Evolutionary conservation across 1,284 basidiomycete genomes (phyloP).

Genomic region (Salmacisia buchloeana): DNA sequence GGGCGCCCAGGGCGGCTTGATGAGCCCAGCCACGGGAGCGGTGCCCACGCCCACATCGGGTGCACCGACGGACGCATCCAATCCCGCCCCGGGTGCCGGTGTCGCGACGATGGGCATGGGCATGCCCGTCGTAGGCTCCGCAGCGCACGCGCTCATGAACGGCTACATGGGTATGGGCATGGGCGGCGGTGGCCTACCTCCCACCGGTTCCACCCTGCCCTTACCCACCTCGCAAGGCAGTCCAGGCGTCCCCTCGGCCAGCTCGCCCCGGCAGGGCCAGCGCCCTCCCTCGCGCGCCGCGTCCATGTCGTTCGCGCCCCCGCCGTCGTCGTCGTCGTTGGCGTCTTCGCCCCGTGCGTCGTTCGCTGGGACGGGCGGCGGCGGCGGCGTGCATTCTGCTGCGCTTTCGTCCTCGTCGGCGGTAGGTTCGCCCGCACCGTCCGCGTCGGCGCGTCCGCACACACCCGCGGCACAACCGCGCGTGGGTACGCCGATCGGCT

Average conservation of each 20-base stretch:
- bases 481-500: not conserved
- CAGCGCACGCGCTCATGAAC: constrained; percentile 6
- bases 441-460: not conserved
- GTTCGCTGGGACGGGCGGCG: not conserved
- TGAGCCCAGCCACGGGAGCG: not conserved
- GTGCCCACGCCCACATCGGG: not conserved
- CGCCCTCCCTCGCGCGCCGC: too few relatives aligned
- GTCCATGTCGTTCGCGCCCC: too few relatives aligned
- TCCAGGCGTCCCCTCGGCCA: too few relatives aligned
- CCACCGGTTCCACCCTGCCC: too few relatives aligned
- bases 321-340: not conserved
- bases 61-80: too few relatives aligned
- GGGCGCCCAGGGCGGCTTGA: not conserved
- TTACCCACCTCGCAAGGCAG: too few relatives aligned
- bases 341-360: not conserved
- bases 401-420: not conserved
- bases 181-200: not conserved
- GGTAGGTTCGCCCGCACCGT: not conserved
- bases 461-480: not conserved
- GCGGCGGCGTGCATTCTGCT: too few relatives aligned
- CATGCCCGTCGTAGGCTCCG: not conserved
- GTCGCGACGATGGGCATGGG: not conserved
- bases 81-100: too few relatives aligned
- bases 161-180: not conserved
- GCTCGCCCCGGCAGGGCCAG: too few relatives aligned